phyloP scores from a whole-genome alignment of 176 grass and related monocot genomes.

The Oryza nivara region DNA sequence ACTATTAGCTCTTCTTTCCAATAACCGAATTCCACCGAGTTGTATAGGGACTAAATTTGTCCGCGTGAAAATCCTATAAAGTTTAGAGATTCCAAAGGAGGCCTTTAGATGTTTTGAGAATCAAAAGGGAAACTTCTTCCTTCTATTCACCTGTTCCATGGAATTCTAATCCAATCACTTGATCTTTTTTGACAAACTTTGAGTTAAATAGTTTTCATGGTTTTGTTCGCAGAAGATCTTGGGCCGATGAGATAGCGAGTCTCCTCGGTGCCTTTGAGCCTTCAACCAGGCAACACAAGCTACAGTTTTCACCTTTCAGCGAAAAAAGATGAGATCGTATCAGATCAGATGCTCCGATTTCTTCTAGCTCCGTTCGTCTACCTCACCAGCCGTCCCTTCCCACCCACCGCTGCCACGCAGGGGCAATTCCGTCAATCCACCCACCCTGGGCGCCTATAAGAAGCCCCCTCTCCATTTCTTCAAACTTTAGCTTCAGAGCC shows the following conservation, averaged over 20 bases:
- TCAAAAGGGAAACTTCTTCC: not conserved
- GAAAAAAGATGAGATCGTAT: slow-evolving; percentile 21
- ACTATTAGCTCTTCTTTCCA: no score
- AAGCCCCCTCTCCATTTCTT: slow-evolving; percentile 54
- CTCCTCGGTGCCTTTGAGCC: slow-evolving; percentile 21
- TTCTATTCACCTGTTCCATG: not conserved
- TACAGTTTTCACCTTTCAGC: slow-evolving; percentile 32
- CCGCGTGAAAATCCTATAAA: no score
- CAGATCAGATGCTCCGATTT: slow-evolving; percentile 28
- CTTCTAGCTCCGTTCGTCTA: slow-evolving; percentile 36
- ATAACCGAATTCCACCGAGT: no score
- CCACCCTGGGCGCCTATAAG: slow-evolving; percentile 54
- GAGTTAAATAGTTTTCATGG: no score
- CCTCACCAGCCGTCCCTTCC: not conserved
- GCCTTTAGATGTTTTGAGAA: no score
- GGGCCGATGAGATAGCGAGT: not conserved
- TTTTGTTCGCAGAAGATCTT: slow-evolving; percentile 30
- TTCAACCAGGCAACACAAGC: not conserved
- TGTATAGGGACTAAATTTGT: no score
- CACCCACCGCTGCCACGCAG: slow-evolving; percentile 41
- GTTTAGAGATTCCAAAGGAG: no score
- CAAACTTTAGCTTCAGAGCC: slow-evolving; percentile 67
- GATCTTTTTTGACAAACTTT: not conserved
- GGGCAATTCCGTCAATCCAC: slow-evolving; percentile 38
- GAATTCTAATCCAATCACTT: no score